A percentile compares a stretch with the other conserved stretches of the same genome.
These are phyloP conservation scores for Babesia bigemina DNA, from an alignment of 169 alveolate genomes.

Conservation along the genomic window DNA sequence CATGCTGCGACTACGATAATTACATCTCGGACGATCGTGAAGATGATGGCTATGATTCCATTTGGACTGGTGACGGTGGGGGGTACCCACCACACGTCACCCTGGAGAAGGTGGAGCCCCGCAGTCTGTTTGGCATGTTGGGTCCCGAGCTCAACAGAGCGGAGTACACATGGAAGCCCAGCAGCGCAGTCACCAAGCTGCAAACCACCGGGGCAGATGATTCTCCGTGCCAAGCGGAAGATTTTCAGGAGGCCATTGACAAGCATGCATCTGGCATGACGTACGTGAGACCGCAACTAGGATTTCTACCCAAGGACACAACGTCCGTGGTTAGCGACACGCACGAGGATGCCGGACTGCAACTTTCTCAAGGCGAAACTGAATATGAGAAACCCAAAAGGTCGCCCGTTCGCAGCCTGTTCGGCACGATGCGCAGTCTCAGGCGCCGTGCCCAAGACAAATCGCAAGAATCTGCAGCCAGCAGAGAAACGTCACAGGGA, in stretches of 20 bases:
- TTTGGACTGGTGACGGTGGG: not conserved
- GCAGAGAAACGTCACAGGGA: not conserved
- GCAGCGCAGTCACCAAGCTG: not conserved
- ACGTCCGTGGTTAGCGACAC: not conserved
- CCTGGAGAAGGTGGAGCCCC: constrained; percentile 35
- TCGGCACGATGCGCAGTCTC: constrained; percentile 18
- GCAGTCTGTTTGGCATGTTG: constrained; percentile 15
- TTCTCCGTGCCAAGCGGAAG: not conserved
- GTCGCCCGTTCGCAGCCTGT: constrained; percentile 38
- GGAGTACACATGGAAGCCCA: too few species aligned
- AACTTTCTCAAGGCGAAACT: not conserved
- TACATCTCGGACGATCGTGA: not conserved
- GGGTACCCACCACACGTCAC: not conserved
- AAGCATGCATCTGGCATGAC: not conserved
- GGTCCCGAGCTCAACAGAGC: not conserved
- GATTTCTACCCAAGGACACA: too few species aligned
- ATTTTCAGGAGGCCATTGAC: constrained; percentile 6
- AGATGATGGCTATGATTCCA: too few species aligned
- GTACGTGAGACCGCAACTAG: not conserved
- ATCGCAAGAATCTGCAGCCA: not conserved
- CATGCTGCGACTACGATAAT: not conserved
- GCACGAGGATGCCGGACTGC: not conserved
- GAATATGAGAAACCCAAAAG: not conserved
- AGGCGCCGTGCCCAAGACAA: constrained; percentile 20
- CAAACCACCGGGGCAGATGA: constrained; percentile 11